These are phyloP conservation scores for Suhomyces bolitotheri DNA, from an alignment of 1,139 yeast species.

Conservation along the genomic window DNA sequence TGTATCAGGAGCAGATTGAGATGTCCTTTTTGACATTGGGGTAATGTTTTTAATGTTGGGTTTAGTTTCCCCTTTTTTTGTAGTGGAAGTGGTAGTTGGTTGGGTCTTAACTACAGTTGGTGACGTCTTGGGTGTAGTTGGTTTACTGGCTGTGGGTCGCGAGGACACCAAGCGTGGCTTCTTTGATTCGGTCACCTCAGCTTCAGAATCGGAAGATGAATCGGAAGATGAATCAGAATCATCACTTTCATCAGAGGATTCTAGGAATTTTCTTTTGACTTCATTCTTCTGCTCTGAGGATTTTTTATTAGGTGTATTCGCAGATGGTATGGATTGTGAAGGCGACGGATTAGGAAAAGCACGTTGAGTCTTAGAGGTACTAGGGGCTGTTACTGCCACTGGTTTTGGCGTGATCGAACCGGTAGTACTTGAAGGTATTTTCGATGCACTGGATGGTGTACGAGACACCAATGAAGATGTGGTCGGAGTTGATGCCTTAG, in stretches of 20 bases:
- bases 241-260: conserved; percentile 4
- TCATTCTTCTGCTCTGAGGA: not conserved
- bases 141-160: conserved; percentile 11
- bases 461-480: too few species aligned
- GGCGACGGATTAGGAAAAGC: too few species aligned
- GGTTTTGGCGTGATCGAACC: too few species aligned
- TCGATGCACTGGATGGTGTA: too few species aligned
- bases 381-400: too few species aligned
- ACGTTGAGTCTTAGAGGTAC: too few species aligned
- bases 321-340: too few species aligned
- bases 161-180: conserved; percentile 19
- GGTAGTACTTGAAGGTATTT: too few species aligned
- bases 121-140: conserved; percentile 3
- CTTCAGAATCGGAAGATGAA: conserved; percentile 19
- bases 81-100: not conserved
- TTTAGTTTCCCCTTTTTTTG: too few species aligned
- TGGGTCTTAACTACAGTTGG: not conserved
- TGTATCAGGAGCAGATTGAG: not conserved
- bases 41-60: not conserved
- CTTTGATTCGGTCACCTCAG: conserved; percentile 13
- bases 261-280: conserved; percentile 12
- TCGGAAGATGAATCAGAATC: conserved; percentile 15
- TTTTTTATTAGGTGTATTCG: not conserved
- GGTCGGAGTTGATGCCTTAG: too few species aligned
- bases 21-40: not conserved